Conservation (phyloP, 192 early-diverging fungal species). For the Coemansia sp. region DNA sequence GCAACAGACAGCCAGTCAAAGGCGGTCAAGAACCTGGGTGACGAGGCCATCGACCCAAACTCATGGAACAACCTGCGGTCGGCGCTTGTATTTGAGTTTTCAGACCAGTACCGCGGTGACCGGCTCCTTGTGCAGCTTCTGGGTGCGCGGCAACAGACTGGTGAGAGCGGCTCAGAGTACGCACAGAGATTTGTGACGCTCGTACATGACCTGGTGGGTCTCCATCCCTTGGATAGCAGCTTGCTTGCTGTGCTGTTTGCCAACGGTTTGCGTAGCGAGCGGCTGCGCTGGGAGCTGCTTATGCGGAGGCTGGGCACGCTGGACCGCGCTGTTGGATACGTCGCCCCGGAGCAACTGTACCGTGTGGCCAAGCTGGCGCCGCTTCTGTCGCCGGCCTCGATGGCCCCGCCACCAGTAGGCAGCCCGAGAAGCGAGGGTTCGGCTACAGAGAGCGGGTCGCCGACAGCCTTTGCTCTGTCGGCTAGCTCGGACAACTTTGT, state of each 20-base stretch:
- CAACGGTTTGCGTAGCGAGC: slow-evolving; percentile 34
- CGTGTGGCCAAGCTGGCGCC: slow-evolving; percentile 37
- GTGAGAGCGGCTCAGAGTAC: slow-evolving; percentile 43
- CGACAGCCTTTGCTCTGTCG: slow-evolving; percentile 27
- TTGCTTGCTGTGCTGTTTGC: slow-evolving; percentile 32
- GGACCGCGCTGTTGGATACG: slow-evolving; percentile 40
- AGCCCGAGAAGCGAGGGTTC: too few species aligned
- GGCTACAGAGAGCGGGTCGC: slow-evolving; percentile 30
- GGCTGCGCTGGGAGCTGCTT: slow-evolving; percentile 33
- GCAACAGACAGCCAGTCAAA: slow-evolving; percentile 9
- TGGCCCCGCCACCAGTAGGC: slow-evolving; percentile 9
- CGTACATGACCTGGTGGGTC: slow-evolving; percentile 19
- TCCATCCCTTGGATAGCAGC: slow-evolving; percentile 32
- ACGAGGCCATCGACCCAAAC: slow-evolving; percentile 42
- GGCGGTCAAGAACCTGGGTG: slow-evolving; percentile 14
- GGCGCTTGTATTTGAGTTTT: slow-evolving; percentile 41
- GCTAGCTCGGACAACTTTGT: slow-evolving; percentile 9
- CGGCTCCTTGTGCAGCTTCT: slow-evolving; percentile 36
- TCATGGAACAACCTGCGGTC: slow-evolving; percentile 41
- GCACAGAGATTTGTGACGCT: slow-evolving; percentile 34
- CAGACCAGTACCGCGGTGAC: slow-evolving; percentile 21
- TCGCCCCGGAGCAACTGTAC: slow-evolving; percentile 46
- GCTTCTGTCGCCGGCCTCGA: slow-evolving; percentile 27
- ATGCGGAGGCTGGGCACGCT: slow-evolving; percentile 32
- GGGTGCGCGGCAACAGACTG: slow-evolving; percentile 29